Conservation (phyloP, 139 green algal genomes). For the Pedinophyceae sp. region DNA sequence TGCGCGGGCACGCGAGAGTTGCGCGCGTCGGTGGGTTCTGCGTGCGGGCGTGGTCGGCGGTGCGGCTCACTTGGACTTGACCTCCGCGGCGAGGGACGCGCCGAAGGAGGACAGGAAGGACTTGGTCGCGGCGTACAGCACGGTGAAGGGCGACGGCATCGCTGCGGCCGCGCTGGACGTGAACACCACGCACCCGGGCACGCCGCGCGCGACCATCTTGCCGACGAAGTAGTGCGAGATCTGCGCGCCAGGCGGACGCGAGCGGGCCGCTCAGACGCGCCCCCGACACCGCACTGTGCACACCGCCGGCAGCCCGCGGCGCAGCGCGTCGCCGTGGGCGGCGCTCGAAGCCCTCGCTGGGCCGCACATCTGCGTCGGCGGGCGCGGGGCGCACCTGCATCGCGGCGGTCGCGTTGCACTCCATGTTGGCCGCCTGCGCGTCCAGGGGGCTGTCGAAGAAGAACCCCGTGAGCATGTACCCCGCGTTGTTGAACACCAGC, state of each 20-base stretch:
- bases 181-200: constrained; percentile 76
- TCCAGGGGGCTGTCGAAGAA: constrained; percentile 59
- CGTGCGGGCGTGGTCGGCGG: no score
- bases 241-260: no score
- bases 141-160: constrained; percentile 71
- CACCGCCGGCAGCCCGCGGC: no score
- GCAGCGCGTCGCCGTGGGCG: no score
- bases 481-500: constrained; percentile 84
- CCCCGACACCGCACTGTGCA: no score
- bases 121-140: constrained; percentile 71
- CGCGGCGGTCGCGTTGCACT: no score
- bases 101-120: constrained; percentile 76
- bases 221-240: constrained; percentile 83
- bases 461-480: constrained; percentile 88
- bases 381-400: no score
- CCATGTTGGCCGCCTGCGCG: constrained; percentile 60
- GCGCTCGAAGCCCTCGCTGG: no score
- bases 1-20: no score
- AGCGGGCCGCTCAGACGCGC: no score
- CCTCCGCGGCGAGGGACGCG: constrained; percentile 65
- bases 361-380: no score
- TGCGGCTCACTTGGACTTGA: constrained; percentile 56
- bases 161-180: constrained; percentile 67
- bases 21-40: no score
- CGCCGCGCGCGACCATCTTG: constrained; percentile 57